Evolutionary conservation across 2,329 filamentous ascomycete genomes (phyloP), one percentile per base, ranked within the genome.

Genomic region (Claviceps monticola): DNA sequence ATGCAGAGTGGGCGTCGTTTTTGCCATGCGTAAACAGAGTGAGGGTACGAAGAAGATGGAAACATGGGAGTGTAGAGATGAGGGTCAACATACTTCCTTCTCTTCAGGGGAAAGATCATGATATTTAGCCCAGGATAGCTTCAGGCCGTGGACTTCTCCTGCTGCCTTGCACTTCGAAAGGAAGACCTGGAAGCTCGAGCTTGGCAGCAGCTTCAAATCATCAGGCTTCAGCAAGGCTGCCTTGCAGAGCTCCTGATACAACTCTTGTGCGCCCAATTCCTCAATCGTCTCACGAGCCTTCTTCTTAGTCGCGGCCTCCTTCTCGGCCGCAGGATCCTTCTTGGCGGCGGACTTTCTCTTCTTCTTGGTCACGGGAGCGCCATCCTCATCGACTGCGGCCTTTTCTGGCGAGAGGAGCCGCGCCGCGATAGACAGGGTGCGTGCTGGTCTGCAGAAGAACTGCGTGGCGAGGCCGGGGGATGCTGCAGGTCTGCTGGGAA

Each of bases 101-200:
- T 78, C 72, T 0, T 62, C 55, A 2, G 62, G 41, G 7, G 73
- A 60, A 39, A 80, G 57, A 3, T 49, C 48, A 53, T 70, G 71
- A 62, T 62, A 80, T 1, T 57, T 51, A 6, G 52, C 53, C n/a
- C 62, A 29, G 2, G 73, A 8, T 1, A 52, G 42, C 53, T 55
- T 46, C 54, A 71, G 29, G 9, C 2, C 29, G 9, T 4, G 9
- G 9, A 9, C 0, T 11, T 1, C 1, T 34, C 29, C 9, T 34
- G 29, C 29, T 34, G 29, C 29, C 29, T 34, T 34, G 29, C 29
- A 11, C 51, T 72, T 61, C 2, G 52, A 3, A 1, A 71, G 6
- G 52, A 60, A 77, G n/a, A 74, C 46, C 1, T 48, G 16, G 71
- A 71, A 77, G 14, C 62, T 17, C 1, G 47, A 57, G 2, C 54